Base-by-base conservation (phyloP, 2,329 filamentous ascomycete genomes). In the Xylaria digitata region DNA sequence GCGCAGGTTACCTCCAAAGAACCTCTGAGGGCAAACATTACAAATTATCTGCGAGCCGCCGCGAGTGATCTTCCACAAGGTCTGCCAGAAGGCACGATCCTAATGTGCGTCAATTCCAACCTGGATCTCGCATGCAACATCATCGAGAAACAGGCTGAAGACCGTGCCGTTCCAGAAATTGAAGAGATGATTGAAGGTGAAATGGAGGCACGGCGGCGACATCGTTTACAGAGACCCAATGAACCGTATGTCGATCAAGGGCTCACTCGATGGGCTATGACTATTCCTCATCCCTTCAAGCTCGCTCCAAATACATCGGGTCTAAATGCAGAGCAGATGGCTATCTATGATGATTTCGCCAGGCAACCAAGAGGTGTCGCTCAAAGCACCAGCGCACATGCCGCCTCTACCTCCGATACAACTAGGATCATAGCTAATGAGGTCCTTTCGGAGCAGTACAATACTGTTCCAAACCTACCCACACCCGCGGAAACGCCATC, bases 31-130 rank as follows among this genome's bases (percentile, higher is more conserved):
- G 96, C 96, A 79, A 98, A 96, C 81, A 97, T 99, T 80, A 96
- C 92, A 61, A 99, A 98, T 80, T 97, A 98, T 77, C 94, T 99
- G 78, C 91, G 96, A 59, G 85, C 85, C 55, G 79, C 90, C n/a
- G 85, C 88, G 2, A 83, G 81, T 55, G 88, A 90, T 43, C 86
- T 97, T 43, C 89, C 93, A 61, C 91, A 93, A 60, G 92, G 92
- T 17, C 86, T 99, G 68, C 93, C 96, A 0, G 96, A 99, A 80
- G 96, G 96, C 6, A 92, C 96, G 37, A 96, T 99, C 68, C 88
- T 98, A 63, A 97, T 99, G 93, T 98, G 96, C 79, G 95, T 99
- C 68, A 99, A 98, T 78, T 95, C 96, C 71, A 99, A 99, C 77
- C 86, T 99, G 34, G 96, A 99, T 73, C 86, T 94, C 46, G 95